Evolutionary conservation across 148 eudicot species (phyloP).

Genomic region (Salicornia ramosissima): DNA sequence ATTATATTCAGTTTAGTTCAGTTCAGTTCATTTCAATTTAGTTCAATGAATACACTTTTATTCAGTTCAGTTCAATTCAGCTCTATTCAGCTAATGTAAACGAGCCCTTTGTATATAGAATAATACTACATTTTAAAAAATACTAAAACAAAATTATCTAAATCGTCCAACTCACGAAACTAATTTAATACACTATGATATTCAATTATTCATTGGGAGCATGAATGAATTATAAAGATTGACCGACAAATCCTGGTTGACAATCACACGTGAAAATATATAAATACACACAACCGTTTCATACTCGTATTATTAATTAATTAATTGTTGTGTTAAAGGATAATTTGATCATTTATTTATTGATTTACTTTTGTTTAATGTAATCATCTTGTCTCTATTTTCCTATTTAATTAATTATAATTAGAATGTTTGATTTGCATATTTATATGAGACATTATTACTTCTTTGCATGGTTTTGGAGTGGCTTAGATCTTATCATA

Average conservation of each 20-base stretch:
- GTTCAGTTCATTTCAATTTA: too few relatives aligned
- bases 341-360: background rate
- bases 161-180: too few relatives aligned
- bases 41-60: too few relatives aligned
- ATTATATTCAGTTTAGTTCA: too few relatives aligned
- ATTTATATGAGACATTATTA: slow-evolving; percentile 9
- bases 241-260: slow-evolving; percentile 47
- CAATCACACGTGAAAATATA: slow-evolving; percentile 59
- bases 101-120: too few relatives aligned
- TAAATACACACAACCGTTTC: slow-evolving; percentile 28
- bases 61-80: too few relatives aligned
- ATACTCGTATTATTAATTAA: slow-evolving; percentile 26
- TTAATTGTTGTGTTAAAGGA: slow-evolving; percentile 9
- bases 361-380: slow-evolving; percentile 9
- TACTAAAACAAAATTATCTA: too few relatives aligned
- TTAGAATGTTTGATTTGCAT: too few relatives aligned
- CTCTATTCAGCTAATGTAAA: too few relatives aligned
- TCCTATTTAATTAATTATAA: background rate
- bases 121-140: too few relatives aligned
- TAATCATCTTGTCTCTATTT: slow-evolving; percentile 22
- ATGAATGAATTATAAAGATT: slow-evolving; percentile 29
- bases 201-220: slow-evolving; percentile 5
- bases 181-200: too few relatives aligned
- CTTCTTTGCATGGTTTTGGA: slow-evolving; percentile 11
- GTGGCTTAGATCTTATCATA: slow-evolving; percentile 12